Percentiles rank a stretch among this genome's conserved stretches.
Evolutionary conservation across 2,329 filamentous ascomycete genomes (phyloP).

Genomic region (Grosmannia clavigera): DNA sequence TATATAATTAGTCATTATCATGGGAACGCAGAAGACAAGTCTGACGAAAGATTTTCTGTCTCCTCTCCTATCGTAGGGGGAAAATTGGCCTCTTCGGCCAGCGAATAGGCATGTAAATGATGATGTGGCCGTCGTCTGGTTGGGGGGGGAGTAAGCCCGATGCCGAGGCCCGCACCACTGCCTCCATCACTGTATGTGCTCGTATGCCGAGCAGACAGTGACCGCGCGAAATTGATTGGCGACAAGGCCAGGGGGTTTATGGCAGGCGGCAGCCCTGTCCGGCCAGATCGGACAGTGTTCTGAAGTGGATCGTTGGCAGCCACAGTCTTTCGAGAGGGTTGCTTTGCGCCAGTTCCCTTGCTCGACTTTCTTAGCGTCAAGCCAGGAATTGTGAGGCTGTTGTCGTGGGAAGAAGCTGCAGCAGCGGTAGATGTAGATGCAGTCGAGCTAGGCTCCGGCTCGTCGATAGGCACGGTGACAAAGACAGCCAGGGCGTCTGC

Average conservation of each 20-base stretch:
- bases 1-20: constrained; percentile 1
- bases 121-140: neutral
- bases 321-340: neutral
- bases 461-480: constrained; percentile 16
- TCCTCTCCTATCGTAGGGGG: neutral
- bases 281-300: neutral
- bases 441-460: neutral
- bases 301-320: neutral
- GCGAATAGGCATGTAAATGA: neutral
- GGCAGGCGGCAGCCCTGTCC: neutral
- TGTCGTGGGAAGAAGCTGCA: neutral
- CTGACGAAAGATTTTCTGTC: neutral
- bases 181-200: too few relatives aligned
- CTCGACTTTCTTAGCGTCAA: neutral
- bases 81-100: neutral
- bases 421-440: neutral
- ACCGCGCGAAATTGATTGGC: neutral
- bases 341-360: neutral
- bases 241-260: neutral
- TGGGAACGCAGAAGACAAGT: neutral
- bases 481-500: constrained; percentile 41
- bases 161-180: neutral
- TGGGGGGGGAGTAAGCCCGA: neutral
- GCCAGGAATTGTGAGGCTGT: neutral
- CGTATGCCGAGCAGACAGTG: neutral